Base-by-base conservation (phyloP, 306 rosid genomes). In the Medicago lupulina region DNA sequence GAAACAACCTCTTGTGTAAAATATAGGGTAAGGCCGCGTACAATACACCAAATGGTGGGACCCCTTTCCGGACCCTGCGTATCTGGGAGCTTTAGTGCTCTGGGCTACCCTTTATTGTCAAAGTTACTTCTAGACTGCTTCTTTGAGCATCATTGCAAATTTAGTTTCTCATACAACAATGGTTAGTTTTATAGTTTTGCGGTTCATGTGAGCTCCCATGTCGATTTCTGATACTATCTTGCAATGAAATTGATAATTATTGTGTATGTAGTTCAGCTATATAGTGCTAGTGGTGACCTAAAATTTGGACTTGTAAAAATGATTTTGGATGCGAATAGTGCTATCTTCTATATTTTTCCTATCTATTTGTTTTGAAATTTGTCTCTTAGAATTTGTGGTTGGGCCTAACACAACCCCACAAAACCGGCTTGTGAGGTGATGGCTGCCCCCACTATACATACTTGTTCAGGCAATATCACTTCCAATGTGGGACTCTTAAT, bases 181-280 rank as follows among this genome's bases (percentile, higher is more conserved):
- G 13, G 57, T 28, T 53, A 51, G 17, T 34, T 70, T 40, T 28
- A 18, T 41, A 40, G 47, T 66, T 40, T 18, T 19, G 17, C 2
- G 5, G 51, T 58, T 58, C 49, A 51, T 41, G 34, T 9, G 38
- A 70, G 23, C 3, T 17, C 10, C 72, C 57, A 15, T 21, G 66
- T 38, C 77, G 19, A 53, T 39, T 61, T 38, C 28, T n/a, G 70
- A 18, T 50, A 41, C 73, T 71, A 55, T 62, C 67, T 71, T 78
- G 57, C 4, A 46, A 47, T 6, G n/a, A 54, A 61, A 61, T 71
- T 50, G 73, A 50, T 71, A 77, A 23, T 61, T 70, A 9, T 49
- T 25, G 9, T 13, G 4, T 11, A 50, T 78, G 38, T 61, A 70
- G 39, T 40, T 19, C 11, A 5, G 54, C 14, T 2, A 71, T 70